Conservation (phyloP, 2,329 filamentous ascomycete genomes). For the Xylariaceae sp. region DNA sequence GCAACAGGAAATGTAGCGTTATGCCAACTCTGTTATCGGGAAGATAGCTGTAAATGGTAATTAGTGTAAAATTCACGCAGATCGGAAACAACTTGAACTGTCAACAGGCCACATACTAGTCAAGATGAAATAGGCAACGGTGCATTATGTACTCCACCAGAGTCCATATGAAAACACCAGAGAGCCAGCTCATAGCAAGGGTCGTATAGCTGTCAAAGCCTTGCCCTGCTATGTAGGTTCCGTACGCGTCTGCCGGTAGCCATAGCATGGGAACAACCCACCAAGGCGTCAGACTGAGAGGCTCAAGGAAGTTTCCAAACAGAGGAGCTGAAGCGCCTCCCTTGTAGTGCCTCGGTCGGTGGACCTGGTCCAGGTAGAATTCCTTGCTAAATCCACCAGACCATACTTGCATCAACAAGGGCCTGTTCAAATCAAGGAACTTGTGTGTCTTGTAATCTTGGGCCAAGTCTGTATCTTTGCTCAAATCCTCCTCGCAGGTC, state of each 20-base stretch:
- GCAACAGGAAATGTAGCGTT: conserved; percentile 86
- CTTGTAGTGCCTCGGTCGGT: conserved; percentile 92
- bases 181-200: conserved; percentile 59
- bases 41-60: conserved; percentile 57
- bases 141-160: conserved; percentile 86
- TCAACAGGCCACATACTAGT: conserved; percentile 59
- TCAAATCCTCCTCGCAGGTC: conserved; percentile 82
- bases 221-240: conserved; percentile 59
- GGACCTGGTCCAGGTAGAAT: conserved; percentile 97
- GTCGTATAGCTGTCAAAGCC: conserved; percentile 51
- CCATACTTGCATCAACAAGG: conserved; percentile 86
- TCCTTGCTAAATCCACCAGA: conserved; percentile 81
- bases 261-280: conserved; percentile 81
- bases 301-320: conserved; percentile 98
- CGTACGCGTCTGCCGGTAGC: conserved; percentile 76
- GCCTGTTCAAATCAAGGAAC: conserved; percentile 83
- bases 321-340: conserved; percentile 87
- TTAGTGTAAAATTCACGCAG: conserved; percentile 28
- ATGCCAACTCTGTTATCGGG: conserved; percentile 87
- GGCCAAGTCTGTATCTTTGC: conserved; percentile 71
- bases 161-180: conserved; percentile 79
- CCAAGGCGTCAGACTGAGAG: conserved; percentile 93
- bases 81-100: not conserved
- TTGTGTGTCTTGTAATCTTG: conserved; percentile 85
- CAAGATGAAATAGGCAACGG: conserved; percentile 88